phyloP scores from a whole-genome alignment of 2,329 filamentous ascomycete genomes.

The Onygena corvina region DNA sequence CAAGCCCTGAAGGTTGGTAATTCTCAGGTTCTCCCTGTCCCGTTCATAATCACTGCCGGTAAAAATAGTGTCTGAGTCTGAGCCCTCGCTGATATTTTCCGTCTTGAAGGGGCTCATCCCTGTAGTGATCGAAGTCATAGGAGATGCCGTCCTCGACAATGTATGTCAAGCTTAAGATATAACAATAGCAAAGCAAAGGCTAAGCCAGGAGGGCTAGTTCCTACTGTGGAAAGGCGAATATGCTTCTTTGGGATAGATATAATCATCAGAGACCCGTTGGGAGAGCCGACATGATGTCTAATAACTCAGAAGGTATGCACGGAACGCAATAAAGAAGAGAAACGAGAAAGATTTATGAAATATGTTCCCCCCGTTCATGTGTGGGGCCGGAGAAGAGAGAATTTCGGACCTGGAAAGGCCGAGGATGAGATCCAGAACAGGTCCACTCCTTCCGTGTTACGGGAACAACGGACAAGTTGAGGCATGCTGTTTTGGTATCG shows the following conservation, averaged over 20 bases:
- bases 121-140: neutral
- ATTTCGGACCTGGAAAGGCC: constrained; percentile 1
- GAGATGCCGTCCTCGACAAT: neutral
- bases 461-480: neutral
- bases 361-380: neutral
- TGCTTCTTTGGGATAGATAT: too few relatives aligned
- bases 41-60: constrained; percentile 21
- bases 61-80: constrained; percentile 21
- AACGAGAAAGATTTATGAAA: neutral
- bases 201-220: too few relatives aligned
- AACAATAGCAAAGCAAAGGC: too few relatives aligned
- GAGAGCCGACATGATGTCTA: too few relatives aligned
- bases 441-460: neutral
- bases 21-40: constrained; percentile 23
- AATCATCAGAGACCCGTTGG: too few relatives aligned
- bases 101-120: neutral
- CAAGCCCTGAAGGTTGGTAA: constrained; percentile 24
- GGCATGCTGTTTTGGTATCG: neutral
- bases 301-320: neutral
- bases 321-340: neutral
- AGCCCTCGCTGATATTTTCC: constrained; percentile 12
- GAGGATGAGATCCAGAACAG: neutral
- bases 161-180: too few relatives aligned
- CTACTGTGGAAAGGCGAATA: too few relatives aligned
- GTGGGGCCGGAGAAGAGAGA: constrained; percentile 3